Base-by-base conservation (phyloP, 2,329 filamentous ascomycete species). In the Trichophyton schoenleinii region DNA sequence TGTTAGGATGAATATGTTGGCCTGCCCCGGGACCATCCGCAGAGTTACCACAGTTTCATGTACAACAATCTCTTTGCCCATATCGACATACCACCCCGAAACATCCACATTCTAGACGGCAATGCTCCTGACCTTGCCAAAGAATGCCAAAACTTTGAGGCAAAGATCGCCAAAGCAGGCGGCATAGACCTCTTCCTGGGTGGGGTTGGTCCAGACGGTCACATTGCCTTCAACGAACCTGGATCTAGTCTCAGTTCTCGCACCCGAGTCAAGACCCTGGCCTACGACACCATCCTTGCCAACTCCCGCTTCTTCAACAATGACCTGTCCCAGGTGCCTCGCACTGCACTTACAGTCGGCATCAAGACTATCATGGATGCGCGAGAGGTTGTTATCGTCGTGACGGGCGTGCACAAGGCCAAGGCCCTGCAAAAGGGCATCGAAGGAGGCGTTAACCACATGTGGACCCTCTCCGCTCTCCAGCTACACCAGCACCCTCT, bases 21-120 rank as follows among this genome's bases (percentile, higher is more conserved):
- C 62, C 82, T 95, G 64, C 86, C 89, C 38, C 84, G 88, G 69
- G 88, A 91, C 68, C 88, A 95, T 72, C 85, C 88, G 11, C 86
- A 94, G 73, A 90, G 86, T 69, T 95, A 95, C 75, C 89, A 95
- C 77, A 88, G 86, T 66, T 95, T 94, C 79, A 94, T 95, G 89
- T 95, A 91, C 82, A 89, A 88, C 75, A 82, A 94, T 76, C 90
- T 95, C 80, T 95, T 95, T 79, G 89, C 87, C 49, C 89, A 85
- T 66, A 86, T 94, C 68, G 88, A 95, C 70, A 86, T 94, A 67
- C 82, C 85, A 66, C 89, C 89, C 3, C 81, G 82, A 69, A 91
- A 92, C 72, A 89, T 94, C 71, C 86, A 95, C 75, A 90, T 94
- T 69, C 82, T 92, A 44, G 84, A 92, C 70, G 89, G 89, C 69